Percentiles rank a stretch among this genome's conserved stretches.
Conservation (phyloP, 345 rosid genomes). For the Murraya koenigii region DNA sequence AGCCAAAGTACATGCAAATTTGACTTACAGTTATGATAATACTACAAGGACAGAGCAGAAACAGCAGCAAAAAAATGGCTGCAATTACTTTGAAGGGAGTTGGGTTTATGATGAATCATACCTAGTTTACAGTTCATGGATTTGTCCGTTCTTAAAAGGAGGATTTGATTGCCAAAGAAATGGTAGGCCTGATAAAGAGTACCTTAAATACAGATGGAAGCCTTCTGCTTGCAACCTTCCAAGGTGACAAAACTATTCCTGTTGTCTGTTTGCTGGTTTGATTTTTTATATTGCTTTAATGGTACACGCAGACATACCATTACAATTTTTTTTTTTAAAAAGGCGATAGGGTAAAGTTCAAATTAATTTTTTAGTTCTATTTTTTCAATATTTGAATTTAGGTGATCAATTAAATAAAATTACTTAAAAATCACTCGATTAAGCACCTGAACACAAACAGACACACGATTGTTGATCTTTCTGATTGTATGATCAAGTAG, state of each 20-base stretch:
- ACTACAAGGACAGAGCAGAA: neutral
- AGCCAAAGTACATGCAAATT: neutral
- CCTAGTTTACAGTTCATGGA: slow-evolving; percentile 34
- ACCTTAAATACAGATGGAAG: slow-evolving; percentile 47
- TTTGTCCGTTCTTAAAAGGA: slow-evolving; percentile 37
- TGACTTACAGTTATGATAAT: neutral
- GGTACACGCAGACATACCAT: too few species aligned
- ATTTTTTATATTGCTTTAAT: too few species aligned
- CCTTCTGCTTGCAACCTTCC: slow-evolving; percentile 44
- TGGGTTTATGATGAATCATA: slow-evolving; percentile 40
- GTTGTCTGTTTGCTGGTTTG: neutral
- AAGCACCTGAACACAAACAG: too few species aligned
- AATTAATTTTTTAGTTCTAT: too few species aligned
- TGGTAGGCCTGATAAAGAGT: slow-evolving; percentile 47
- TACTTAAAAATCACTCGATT: too few species aligned
- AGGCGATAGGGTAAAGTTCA: too few species aligned
- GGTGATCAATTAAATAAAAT: too few species aligned
- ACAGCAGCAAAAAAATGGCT: slow-evolving; percentile 5
- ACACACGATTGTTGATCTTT: neutral
- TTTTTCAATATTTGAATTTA: too few species aligned
- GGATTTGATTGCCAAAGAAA: slow-evolving; percentile 40
- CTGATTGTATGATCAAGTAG: neutral
- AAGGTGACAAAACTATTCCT: slow-evolving; percentile 20
- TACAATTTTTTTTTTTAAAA: too few species aligned
- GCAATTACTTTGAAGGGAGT: slow-evolving; percentile 41